phyloP scores from a whole-genome alignment of 106 monocot genomes.

The Hemerocallis citrina region DNA sequence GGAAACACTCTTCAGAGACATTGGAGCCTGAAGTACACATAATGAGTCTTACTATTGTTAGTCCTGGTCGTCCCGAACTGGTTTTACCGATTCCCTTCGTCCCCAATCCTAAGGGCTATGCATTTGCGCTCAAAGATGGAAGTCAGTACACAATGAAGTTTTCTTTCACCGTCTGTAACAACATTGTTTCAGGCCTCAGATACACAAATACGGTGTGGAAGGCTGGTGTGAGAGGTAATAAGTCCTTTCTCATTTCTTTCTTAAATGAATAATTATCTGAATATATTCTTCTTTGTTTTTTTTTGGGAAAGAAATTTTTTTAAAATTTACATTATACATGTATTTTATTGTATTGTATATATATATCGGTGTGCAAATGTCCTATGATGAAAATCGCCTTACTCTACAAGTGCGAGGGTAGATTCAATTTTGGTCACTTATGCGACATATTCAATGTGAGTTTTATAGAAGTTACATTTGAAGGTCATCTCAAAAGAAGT shows the following conservation, averaged over 20 bases:
- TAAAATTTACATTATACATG: too few species aligned
- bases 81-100: constrained; percentile 58
- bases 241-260: background rate
- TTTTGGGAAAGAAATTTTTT: too few species aligned
- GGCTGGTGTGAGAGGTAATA: constrained; percentile 62
- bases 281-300: too few species aligned
- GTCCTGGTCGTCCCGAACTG: constrained; percentile 39
- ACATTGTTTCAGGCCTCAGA: constrained; percentile 67
- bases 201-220: constrained; percentile 90
- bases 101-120: constrained; percentile 44
- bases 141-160: constrained; percentile 62
- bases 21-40: constrained; percentile 64
- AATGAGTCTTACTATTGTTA: constrained; percentile 48
- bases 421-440: too few species aligned
- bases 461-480: too few species aligned
- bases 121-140: constrained; percentile 71
- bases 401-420: too few species aligned
- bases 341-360: too few species aligned
- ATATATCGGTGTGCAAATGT: too few species aligned
- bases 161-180: constrained; percentile 55
- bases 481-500: too few species aligned
- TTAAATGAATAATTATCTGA: too few species aligned
- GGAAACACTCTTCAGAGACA: constrained; percentile 27
- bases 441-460: too few species aligned
- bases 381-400: too few species aligned